Percentiles rank a stretch among this genome's conserved stretches.
Conservation (phyloP, 2,329 filamentous ascomycete genomes). For the Pseudogymnoascus destructans region DNA sequence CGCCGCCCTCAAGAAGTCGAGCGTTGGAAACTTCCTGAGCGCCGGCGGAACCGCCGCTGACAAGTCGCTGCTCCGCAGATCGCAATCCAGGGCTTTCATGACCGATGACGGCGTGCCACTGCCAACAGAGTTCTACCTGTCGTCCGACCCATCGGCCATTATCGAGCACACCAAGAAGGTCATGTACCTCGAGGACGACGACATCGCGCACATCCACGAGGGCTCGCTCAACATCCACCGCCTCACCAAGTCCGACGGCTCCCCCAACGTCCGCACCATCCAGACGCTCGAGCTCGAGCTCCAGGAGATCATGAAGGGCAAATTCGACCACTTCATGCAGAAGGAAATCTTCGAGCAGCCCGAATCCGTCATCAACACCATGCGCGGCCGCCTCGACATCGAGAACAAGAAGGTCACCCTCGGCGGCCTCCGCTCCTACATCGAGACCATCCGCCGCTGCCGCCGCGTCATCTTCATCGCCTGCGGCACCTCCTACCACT, state of each 20-base stretch:
- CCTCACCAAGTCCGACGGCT: conserved; percentile 90
- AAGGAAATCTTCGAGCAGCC: conserved; percentile 99
- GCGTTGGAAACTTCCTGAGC: conserved; percentile 50
- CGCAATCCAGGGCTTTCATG: conserved; percentile 96
- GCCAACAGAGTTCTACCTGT: conserved; percentile 98
- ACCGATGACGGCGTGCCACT: conserved; percentile 96
- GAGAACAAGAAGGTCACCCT: conserved; percentile 92
- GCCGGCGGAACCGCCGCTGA: conserved; percentile 68
- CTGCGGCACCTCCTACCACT: conserved; percentile 96
- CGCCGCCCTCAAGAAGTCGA: conserved; percentile 84
- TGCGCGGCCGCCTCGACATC: conserved; percentile 93
- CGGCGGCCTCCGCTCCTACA: conserved; percentile 91
- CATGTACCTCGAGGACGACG: conserved; percentile 97
- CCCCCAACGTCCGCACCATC: conserved; percentile 92
- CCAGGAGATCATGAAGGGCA: conserved; percentile 99
- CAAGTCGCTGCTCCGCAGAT: conserved; percentile 96
- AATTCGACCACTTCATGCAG: conserved; percentile 99
- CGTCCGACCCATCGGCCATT: conserved; percentile 94
- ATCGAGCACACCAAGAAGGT: conserved; percentile 99
- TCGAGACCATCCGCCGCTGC: conserved; percentile 91
- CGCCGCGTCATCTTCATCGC: conserved; percentile 97
- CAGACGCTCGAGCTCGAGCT: conserved; percentile 98
- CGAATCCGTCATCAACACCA: conserved; percentile 98
- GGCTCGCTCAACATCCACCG: conserved; percentile 98
- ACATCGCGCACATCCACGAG: conserved; percentile 99